Conservation (phyloP, 2,329 filamentous ascomycete species). For the Mycosphaerella arachidis region DNA sequence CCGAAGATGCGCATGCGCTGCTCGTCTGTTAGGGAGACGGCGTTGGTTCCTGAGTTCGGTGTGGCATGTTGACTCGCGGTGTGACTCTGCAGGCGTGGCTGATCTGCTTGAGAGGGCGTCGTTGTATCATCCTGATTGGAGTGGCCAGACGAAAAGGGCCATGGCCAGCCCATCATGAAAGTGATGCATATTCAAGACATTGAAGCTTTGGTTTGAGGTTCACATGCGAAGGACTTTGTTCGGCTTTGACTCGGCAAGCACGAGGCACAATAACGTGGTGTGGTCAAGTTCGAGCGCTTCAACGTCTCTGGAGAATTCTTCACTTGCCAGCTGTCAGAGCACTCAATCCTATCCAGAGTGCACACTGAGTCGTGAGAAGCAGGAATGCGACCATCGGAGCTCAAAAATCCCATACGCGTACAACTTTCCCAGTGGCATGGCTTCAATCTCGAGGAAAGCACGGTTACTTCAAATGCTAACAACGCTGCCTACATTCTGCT, state of each 20-base stretch:
- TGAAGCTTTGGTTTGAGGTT: conserved; percentile 3
- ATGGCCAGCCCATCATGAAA: conserved; percentile 28
- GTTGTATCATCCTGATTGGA: neutral
- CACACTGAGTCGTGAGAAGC: too few species aligned
- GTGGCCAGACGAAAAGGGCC: conserved; percentile 18
- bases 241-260: neutral
- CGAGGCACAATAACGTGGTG: neutral
- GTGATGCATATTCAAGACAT: neutral
- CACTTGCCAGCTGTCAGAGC: too few species aligned
- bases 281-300: neutral
- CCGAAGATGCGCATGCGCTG: conserved; percentile 31
- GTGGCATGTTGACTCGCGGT: neutral
- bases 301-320: too few species aligned
- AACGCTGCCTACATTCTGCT: neutral
- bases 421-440: too few species aligned
- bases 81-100: too few species aligned
- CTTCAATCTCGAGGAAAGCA: too few species aligned
- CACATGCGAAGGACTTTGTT: conserved; percentile 6
- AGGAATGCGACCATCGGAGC: too few species aligned
- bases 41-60: neutral
- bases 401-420: too few species aligned
- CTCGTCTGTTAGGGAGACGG: conserved; percentile 25
- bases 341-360: too few species aligned
- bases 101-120: neutral
- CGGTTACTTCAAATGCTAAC: neutral